A percentile compares a stretch with the other conserved stretches of the same genome.
phyloP scores from a whole-genome alignment of 2,329 filamentous ascomycete species.

The Calonectria henricotiae region DNA sequence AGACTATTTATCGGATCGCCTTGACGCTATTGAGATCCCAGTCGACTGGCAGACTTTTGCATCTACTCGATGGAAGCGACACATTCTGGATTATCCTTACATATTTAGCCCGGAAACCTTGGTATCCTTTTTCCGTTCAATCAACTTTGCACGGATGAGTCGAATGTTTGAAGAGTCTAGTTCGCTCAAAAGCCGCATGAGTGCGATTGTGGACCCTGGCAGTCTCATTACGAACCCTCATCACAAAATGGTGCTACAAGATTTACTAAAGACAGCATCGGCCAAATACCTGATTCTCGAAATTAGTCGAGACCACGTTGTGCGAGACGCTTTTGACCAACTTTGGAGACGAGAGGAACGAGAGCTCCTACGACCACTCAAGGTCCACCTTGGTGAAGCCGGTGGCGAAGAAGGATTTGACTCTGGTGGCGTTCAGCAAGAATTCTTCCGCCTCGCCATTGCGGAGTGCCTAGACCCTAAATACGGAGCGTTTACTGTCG shows the following conservation, averaged over 20 bases:
- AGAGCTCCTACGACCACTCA: constrained; percentile 88
- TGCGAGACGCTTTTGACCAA: constrained; percentile 86
- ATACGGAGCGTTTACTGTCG: constrained; percentile 86
- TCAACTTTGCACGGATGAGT: constrained; percentile 92
- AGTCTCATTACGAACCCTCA: constrained; percentile 72
- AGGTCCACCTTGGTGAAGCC: constrained; percentile 88
- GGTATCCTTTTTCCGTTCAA: constrained; percentile 87
- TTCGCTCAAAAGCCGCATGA: constrained; percentile 71
- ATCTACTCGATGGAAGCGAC: constrained; percentile 75
- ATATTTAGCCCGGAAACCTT: constrained; percentile 82
- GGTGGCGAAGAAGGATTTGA: constrained; percentile 91
- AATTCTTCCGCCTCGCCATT: constrained; percentile 92
- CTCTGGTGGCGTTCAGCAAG: constrained; percentile 95
- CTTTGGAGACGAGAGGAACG: constrained; percentile 89
- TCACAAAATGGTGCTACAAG: constrained; percentile 75
- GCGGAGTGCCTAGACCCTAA: constrained; percentile 84
- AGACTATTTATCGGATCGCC: constrained; percentile 81
- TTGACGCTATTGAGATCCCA: constrained; percentile 84
- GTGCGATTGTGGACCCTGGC: constrained; percentile 69
- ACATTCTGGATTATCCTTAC: constrained; percentile 86
- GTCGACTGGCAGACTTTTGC: constrained; percentile 78
- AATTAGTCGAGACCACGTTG: constrained; percentile 77
- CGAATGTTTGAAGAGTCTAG: constrained; percentile 81
- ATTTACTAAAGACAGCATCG: constrained; percentile 77
- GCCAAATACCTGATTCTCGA: constrained; percentile 81